These are phyloP conservation scores for Glutinoglossum americanum DNA, from an alignment of 495 filamentous ascomycete species.

Conservation along the genomic window DNA sequence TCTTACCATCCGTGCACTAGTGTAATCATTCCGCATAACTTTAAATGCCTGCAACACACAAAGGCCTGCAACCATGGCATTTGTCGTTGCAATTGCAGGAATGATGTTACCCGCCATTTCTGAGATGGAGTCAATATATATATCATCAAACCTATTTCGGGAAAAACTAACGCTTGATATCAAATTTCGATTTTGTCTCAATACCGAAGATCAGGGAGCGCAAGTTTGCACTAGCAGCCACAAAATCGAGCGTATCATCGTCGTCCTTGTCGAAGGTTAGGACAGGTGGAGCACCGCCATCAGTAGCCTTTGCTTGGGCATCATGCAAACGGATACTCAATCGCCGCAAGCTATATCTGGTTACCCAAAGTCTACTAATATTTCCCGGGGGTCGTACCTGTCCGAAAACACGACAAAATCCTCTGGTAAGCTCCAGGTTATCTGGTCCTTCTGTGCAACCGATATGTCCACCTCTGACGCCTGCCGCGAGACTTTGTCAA, in stretches of 20 bases:
- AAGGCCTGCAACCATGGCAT: conserved; percentile 83
- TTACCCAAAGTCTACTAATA: not conserved
- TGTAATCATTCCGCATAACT: conserved; percentile 53
- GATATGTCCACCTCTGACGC: conserved; percentile 26
- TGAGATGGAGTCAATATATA: conserved; percentile 11
- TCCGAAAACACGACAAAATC: conserved; percentile 74
- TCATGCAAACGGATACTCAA: conserved; percentile 50
- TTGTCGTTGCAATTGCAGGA: conserved; percentile 93
- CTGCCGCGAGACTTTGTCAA: conserved; percentile 27
- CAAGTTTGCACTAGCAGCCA: conserved; percentile 73
- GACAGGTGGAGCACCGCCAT: conserved; percentile 30
- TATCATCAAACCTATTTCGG: not conserved
- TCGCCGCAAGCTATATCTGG: conserved; percentile 36
- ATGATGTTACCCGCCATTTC: conserved; percentile 99
- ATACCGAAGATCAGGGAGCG: conserved; percentile 73
- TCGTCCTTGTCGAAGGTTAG: conserved; percentile 95
- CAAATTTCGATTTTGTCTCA: conserved; percentile 72
- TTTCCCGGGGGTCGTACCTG: conserved; percentile 21
- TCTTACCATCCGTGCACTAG: conserved; percentile 33
- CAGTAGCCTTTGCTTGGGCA: conserved; percentile 27
- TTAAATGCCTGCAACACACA: conserved; percentile 91
- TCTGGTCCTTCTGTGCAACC: conserved; percentile 46
- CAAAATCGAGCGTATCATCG: conserved; percentile 85
- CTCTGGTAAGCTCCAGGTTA: conserved; percentile 58
- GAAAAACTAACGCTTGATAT: conserved; percentile 53